Base-by-base conservation (phyloP, 169 alveolate species). In the Plasmodium chabaudi region DNA sequence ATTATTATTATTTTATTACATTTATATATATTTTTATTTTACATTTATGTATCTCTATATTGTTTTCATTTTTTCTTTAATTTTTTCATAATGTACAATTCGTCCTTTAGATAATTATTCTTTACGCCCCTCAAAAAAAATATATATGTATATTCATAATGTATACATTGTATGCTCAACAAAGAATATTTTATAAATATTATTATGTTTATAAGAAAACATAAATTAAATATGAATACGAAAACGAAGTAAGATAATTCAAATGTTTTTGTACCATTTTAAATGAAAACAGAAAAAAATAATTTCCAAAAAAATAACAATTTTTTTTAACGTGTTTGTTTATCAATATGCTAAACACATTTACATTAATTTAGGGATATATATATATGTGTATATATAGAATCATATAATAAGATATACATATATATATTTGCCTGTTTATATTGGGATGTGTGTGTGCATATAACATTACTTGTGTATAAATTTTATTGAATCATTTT, bases 31-130 rank as follows among this genome's bases (percentile, higher is more conserved):
- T 63, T 63, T 25, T 27, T 72, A 25, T 9, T 55, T 21, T 42
- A 27, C 42, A 5, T 21, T 21, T 21, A 25, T 61, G 46, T 47
- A 39, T 49, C 56, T 10, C 46, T 27, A 27, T 71, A 71, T 56
- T 72, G 12, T 57, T 19, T n/a, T 44, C 12, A 17, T 15, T 15
- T 57, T 55, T 13, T 72, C 59, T 47, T 72, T 72, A 56, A 13
- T 25, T 23, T 49, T 39, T 23, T 59, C 21, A 56, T 63, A 44
- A 49, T 17, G 17, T 71, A 63, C 17, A 46, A 42, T 39, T 60
- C 49, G 57, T 59, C 42, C 61, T 17, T 34, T 34, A 34, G 42
- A 3, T 34, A 71, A 49, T 23, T 49, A 67, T 23, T n/a, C 23
- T 27, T 23, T 23, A 53, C 23, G 61, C 21, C 25, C 49, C 49